Percentiles rank a stretch among this genome's conserved stretches.
Evolutionary conservation across 2,329 filamentous ascomycete species (phyloP).

Genomic region (Epichloe brachyelytri): DNA sequence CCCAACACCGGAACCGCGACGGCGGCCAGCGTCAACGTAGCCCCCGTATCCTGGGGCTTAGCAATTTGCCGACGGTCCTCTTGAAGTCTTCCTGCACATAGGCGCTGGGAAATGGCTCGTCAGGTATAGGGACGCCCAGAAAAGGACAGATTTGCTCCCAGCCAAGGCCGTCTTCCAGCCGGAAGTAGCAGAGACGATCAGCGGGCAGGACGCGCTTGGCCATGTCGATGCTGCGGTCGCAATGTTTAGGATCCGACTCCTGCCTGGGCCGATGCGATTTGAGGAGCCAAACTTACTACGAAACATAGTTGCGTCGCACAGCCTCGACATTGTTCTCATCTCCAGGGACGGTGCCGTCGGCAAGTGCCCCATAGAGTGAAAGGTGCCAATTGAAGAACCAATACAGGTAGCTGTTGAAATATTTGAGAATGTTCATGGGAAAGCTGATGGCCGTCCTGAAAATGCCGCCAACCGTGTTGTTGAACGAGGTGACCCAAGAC

Average conservation of each 20-base stretch:
- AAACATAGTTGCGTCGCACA: conserved; percentile 1
- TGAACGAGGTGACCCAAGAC: conserved; percentile 9
- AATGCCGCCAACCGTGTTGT: conserved; percentile 13
- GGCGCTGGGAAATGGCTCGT: conserved; percentile 3
- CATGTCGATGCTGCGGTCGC: conserved; percentile 11
- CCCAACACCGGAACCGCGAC: background rate
- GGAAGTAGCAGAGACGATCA: conserved; percentile 16
- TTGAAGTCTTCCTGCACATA: background rate
- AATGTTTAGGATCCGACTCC: background rate
- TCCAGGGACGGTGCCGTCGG: background rate
- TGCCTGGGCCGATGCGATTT: background rate
- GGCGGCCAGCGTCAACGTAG: background rate
- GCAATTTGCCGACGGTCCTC: background rate
- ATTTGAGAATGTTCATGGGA: conserved; percentile 14
- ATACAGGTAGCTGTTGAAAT: conserved; percentile 12
- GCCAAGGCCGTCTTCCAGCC: conserved; percentile 21
- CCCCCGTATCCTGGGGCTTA: background rate
- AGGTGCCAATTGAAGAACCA: conserved; percentile 3
- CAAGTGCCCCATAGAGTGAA: background rate
- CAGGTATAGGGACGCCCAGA: conserved; percentile 17
- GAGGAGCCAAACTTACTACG: background rate
- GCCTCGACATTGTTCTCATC: background rate
- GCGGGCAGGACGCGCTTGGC: conserved; percentile 15
- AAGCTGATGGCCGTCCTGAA: conserved; percentile 6
- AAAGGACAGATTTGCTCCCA: conserved; percentile 24